phyloP scores from a whole-genome alignment of 2,329 filamentous ascomycete species.

The Talaromyces sp. region DNA sequence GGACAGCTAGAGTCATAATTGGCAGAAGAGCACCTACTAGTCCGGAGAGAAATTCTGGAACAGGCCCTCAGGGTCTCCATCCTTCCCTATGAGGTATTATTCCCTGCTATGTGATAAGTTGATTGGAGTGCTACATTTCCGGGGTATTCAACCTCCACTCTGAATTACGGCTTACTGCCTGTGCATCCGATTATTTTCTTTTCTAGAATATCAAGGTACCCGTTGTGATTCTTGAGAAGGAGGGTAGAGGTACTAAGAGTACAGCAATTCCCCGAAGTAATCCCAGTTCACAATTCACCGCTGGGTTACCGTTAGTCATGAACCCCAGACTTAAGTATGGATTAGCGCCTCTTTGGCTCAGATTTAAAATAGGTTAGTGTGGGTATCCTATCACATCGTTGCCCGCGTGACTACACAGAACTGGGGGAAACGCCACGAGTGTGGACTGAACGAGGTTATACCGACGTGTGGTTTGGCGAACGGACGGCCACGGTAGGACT shows the following conservation, averaged over 20 bases:
- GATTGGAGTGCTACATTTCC: background rate
- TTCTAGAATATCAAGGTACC: background rate
- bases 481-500: background rate
- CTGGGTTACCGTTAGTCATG: background rate
- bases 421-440: background rate
- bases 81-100: background rate
- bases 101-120: background rate
- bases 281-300: background rate
- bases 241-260: background rate
- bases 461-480: background rate
- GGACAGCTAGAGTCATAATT: background rate
- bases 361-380: background rate
- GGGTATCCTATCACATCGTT: background rate
- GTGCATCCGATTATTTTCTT: background rate
- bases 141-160: background rate
- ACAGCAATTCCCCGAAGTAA: background rate
- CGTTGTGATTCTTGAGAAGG: background rate
- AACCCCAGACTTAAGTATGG: background rate
- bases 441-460: background rate
- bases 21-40: background rate
- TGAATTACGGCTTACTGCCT: background rate
- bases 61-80: background rate
- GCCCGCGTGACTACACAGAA: background rate
- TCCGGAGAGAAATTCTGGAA: background rate
- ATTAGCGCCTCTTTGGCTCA: background rate